These are phyloP conservation scores for Rhododendron henanense DNA, from an alignment of 148 eudicot species.

Conservation along the genomic window DNA sequence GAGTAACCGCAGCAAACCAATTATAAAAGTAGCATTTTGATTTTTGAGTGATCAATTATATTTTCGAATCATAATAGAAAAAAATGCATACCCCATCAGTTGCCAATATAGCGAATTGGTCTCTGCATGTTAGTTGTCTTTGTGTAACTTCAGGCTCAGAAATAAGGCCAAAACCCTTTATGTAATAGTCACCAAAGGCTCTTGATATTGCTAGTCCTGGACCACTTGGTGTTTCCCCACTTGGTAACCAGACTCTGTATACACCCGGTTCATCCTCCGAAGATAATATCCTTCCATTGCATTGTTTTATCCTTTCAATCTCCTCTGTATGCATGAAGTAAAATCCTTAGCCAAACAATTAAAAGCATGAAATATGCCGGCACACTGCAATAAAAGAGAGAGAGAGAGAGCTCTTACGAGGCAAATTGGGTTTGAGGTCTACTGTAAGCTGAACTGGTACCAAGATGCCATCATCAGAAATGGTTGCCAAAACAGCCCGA, in stretches of 20 bases:
- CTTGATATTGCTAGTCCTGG: constrained; percentile 80
- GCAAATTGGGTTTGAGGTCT: constrained; percentile 75
- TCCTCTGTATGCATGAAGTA: constrained; percentile 40
- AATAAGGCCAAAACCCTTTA: constrained; percentile 71
- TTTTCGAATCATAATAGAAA: neutral
- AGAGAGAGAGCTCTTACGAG: constrained; percentile 32
- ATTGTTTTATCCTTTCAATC: constrained; percentile 50
- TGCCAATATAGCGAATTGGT: constrained; percentile 69
- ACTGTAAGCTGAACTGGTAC: constrained; percentile 66
- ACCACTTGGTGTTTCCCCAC: constrained; percentile 30
- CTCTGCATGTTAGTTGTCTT: constrained; percentile 43
- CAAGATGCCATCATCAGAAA: constrained; percentile 47
- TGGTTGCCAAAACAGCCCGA: constrained; percentile 71
- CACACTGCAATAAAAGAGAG: neutral
- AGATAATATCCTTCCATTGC: constrained; percentile 54
- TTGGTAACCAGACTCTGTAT: constrained; percentile 64
- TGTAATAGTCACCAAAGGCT: constrained; percentile 74
- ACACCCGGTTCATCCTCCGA: constrained; percentile 68
- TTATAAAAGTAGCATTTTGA: neutral
- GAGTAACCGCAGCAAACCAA: neutral
- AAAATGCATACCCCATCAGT: constrained; percentile 69
- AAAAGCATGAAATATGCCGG: neutral
- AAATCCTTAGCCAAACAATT: neutral
- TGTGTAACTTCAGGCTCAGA: constrained; percentile 73
- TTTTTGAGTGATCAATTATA: neutral